Evolutionary conservation across 352 stramenopile species (phyloP).

Genomic region (Globisporangium radiosum): DNA sequence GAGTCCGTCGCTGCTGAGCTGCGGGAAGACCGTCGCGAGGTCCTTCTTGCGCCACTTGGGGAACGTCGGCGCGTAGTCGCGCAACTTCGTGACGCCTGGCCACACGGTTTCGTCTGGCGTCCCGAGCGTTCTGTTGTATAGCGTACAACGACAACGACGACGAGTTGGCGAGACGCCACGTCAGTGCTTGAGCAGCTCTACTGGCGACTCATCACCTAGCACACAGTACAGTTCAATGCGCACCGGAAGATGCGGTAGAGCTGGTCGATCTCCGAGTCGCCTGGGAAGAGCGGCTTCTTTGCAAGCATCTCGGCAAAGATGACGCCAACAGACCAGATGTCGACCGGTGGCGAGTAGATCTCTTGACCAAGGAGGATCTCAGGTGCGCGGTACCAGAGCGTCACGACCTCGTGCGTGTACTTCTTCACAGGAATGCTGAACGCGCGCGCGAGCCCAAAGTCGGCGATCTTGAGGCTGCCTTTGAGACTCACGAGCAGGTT

Average conservation of each 20-base stretch:
- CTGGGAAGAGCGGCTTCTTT: constrained; percentile 78
- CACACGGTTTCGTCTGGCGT: constrained; percentile 95
- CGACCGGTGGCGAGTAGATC: constrained; percentile 81
- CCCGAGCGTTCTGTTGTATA: constrained; percentile 72
- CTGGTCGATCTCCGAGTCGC: constrained; percentile 84
- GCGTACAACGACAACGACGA: neutral
- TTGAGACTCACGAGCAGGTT: constrained; percentile 95
- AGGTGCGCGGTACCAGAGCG: constrained; percentile 97
- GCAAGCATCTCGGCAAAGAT: constrained; percentile 85
- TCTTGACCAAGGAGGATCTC: constrained; percentile 97
- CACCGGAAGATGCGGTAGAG: constrained; percentile 85
- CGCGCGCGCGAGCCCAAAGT: constrained; percentile 96
- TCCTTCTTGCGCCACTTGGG: constrained; percentile 94
- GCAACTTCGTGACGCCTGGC: constrained; percentile 94
- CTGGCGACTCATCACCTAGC: too few relatives aligned
- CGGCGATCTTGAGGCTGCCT: constrained; percentile 96
- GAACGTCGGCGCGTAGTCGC: constrained; percentile 94
- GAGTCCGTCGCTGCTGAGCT: constrained; percentile 47
- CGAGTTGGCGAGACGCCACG: neutral
- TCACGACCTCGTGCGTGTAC: constrained; percentile 98
- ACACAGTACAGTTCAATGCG: neutral
- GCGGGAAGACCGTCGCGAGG: constrained; percentile 55
- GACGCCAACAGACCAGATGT: constrained; percentile 83
- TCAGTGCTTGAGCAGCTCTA: neutral
- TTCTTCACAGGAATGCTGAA: constrained; percentile 97